phyloP scores from a whole-genome alignment of 2,329 filamentous ascomycete genomes.

The Microthyrium microscopicum region DNA sequence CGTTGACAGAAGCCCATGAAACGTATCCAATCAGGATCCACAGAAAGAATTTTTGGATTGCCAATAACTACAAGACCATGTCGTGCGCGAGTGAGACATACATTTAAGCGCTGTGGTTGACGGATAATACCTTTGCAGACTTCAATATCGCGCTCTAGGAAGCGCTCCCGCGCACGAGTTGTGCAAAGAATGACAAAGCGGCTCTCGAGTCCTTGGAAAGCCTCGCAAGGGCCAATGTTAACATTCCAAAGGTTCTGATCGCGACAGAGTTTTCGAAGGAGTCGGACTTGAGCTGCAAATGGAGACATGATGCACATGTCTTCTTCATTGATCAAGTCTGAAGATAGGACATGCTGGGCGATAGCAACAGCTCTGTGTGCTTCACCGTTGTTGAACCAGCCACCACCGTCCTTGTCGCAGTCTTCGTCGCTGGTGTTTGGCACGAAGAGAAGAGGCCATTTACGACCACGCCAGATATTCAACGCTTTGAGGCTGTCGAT shows the following conservation, averaged over 20 bases:
- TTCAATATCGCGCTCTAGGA: constrained; percentile 17
- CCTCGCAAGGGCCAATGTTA: constrained; percentile 29
- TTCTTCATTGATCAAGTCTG: constrained; percentile 14
- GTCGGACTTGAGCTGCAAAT: constrained; percentile 27
- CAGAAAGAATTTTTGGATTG: constrained; percentile 20
- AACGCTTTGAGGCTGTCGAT: constrained; percentile 16
- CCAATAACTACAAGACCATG: constrained; percentile 27
- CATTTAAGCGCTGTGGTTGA: constrained; percentile 25
- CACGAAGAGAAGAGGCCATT: constrained; percentile 27
- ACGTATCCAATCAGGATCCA: constrained; percentile 21
- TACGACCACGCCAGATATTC: constrained; percentile 21
- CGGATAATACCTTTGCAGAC: constrained; percentile 21
- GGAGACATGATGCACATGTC: constrained; percentile 29
- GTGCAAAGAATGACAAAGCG: constrained; percentile 29
- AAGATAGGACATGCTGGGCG: constrained; percentile 15
- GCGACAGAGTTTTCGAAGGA: constrained; percentile 22
- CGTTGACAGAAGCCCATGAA: constrained; percentile 23
- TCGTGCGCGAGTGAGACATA: constrained; percentile 28
- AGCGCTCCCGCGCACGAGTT: constrained; percentile 20
- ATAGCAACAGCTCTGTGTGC: constrained; percentile 16
- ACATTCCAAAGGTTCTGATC: constrained; percentile 18
- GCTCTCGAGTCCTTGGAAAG: constrained; percentile 29
- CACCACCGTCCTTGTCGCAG: constrained; percentile 24
- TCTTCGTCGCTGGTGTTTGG: constrained; percentile 23
- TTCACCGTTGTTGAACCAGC: constrained; percentile 21